A percentile compares a stretch with the other conserved stretches of the same genome.
Conservation (phyloP, 169 alveolate species). For the Plasmodium chabaudi region DNA sequence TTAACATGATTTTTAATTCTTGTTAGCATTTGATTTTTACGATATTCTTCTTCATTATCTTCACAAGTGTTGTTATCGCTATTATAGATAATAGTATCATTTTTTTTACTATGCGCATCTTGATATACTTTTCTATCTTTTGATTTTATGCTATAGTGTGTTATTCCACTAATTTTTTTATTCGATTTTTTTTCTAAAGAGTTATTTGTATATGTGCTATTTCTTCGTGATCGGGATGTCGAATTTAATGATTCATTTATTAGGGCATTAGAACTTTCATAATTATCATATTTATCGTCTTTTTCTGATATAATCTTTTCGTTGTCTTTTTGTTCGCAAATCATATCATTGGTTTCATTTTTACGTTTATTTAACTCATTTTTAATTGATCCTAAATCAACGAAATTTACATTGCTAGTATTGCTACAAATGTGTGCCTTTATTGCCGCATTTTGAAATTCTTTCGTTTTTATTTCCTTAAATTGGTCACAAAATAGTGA, state of each 20-base stretch:
- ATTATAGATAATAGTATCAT: not conserved
- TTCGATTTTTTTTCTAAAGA: slow-evolving; percentile 19
- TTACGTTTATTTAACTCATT: slow-evolving; percentile 7
- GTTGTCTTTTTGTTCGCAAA: slow-evolving; percentile 10
- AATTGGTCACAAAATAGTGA: slow-evolving; percentile 7
- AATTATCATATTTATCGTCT: slow-evolving; percentile 5
- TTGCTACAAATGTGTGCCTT: slow-evolving; percentile 15
- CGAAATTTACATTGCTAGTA: slow-evolving; percentile 18
- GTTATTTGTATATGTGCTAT: slow-evolving; percentile 4
- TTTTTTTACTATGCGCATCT: not conserved
- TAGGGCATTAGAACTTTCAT: not conserved
- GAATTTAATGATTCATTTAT: slow-evolving; percentile 3
- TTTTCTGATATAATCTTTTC: slow-evolving; percentile 10
- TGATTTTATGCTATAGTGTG: slow-evolving; percentile 3
- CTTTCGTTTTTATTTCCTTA: slow-evolving; percentile 26
- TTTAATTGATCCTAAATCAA: slow-evolving; percentile 14
- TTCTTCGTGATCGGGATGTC: not conserved
- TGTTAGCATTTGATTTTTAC: slow-evolving; percentile 20
- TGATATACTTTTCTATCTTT: slow-evolving; percentile 15
- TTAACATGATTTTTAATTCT: slow-evolving; percentile 43
- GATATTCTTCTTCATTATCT: slow-evolving; percentile 20
- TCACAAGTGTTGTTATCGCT: not conserved
- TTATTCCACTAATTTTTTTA: slow-evolving; percentile 16
- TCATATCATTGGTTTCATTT: slow-evolving; percentile 5
- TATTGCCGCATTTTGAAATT: slow-evolving; percentile 9